These are phyloP conservation scores for Trichophyton benhamiae DNA, from an alignment of 2,329 filamentous ascomycete species.

Conservation along the genomic window DNA sequence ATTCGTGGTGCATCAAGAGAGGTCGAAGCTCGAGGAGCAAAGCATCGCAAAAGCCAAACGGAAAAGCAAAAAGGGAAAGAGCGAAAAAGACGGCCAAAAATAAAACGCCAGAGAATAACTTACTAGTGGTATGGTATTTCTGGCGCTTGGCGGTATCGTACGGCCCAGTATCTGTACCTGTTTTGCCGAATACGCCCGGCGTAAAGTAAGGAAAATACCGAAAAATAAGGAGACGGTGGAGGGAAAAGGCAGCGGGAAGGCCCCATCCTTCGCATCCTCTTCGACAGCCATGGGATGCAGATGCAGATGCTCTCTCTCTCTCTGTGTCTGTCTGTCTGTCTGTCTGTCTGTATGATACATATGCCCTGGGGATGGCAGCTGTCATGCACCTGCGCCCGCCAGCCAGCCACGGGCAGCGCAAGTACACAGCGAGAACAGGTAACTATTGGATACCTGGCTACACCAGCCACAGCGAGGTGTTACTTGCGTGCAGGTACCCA, in stretches of 20 bases:
- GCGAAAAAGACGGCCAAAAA: not conserved
- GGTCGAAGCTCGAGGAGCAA: not conserved
- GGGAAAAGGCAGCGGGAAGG: not conserved
- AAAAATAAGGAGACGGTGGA: not conserved
- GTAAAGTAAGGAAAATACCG: not conserved
- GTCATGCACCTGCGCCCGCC: not conserved
- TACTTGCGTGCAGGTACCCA: not conserved
- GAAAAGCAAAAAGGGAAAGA: not conserved
- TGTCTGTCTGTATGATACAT: too few species aligned
- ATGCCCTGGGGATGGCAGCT: too few species aligned
- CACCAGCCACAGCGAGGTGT: not conserved
- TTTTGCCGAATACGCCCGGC: not conserved
- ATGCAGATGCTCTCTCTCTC: not conserved
- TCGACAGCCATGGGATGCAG: not conserved
- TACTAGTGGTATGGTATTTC: not conserved
- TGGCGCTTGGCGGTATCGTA: not conserved
- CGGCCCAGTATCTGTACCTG: not conserved
- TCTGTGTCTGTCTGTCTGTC: too few species aligned
- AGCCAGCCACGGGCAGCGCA: not conserved
- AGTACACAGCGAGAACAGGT: not conserved
- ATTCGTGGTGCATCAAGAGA: slow-evolving; percentile 2
- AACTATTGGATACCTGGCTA: not conserved
- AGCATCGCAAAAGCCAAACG: not conserved
- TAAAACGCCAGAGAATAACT: not conserved
- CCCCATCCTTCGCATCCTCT: not conserved